Percentiles rank a stretch among this genome's conserved stretches.
These are phyloP conservation scores for Meira miltonrushii DNA, from an alignment of 1,284 basidiomycete genomes.

Conservation along the genomic window DNA sequence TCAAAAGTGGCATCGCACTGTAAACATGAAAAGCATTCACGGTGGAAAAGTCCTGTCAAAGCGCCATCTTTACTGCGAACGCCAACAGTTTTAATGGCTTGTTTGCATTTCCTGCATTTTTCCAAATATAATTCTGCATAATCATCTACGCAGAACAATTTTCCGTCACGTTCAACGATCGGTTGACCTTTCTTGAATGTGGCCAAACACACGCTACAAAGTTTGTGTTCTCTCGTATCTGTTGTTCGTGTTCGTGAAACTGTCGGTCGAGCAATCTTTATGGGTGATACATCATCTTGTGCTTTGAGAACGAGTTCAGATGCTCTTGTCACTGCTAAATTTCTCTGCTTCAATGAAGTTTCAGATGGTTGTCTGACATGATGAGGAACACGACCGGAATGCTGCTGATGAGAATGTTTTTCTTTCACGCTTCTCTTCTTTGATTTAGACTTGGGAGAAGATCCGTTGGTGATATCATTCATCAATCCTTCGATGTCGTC, in stretches of 20 bases:
- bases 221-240: no score
- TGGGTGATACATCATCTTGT: no score
- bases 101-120: conserved; percentile 37
- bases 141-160: conserved; percentile 33
- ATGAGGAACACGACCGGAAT: neutral
- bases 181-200: conserved; percentile 30
- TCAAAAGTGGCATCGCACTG: conserved; percentile 30
- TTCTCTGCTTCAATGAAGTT: neutral
- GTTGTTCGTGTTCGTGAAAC: no score
- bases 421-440: no score
- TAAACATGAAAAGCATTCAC: conserved; percentile 35
- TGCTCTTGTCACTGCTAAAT: no score
- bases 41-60: conserved; percentile 21
- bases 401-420: no score
- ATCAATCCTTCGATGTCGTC: no score
- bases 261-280: no score
- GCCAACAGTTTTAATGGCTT: conserved; percentile 28
- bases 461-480: no score
- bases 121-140: conserved; percentile 40
- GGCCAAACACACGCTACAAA: conserved; percentile 33
- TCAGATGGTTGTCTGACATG: neutral
- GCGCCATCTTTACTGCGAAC: conserved; percentile 41
- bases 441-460: no score
- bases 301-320: no score
- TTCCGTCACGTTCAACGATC: conserved; percentile 37